Evolutionary conservation across 441 rosid species (phyloP).

Genomic region (Pelargonium citronellum): DNA sequence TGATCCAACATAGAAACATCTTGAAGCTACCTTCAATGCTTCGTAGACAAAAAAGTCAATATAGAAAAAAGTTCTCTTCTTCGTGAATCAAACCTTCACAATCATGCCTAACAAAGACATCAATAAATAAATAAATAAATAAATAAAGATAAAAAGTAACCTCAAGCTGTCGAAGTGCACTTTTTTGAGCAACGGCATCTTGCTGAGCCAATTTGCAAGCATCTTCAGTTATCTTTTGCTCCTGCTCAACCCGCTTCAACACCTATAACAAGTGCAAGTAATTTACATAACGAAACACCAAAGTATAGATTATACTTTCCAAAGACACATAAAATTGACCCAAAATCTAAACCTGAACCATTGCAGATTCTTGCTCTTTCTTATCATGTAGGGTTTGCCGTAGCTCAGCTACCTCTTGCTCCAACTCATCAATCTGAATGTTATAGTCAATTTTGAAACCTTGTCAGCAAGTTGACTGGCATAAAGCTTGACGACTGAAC

Average conservation of each 20-base stretch:
- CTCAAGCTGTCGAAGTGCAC: slow-evolving; percentile 86
- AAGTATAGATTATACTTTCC: slow-evolving; percentile 21
- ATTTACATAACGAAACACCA: slow-evolving; percentile 86
- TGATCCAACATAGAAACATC: no score
- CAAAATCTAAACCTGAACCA: slow-evolving; percentile 44
- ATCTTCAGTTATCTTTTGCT: slow-evolving; percentile 89
- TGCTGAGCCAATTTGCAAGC: slow-evolving; percentile 97
- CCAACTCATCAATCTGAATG: slow-evolving; percentile 53
- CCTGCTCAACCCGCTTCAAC: slow-evolving; percentile 97
- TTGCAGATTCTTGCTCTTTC: slow-evolving; percentile 61
- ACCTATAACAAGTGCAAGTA: slow-evolving; percentile 98
- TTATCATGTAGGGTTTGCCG: slow-evolving; percentile 47
- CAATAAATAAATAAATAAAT: slow-evolving; percentile 3
- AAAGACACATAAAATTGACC: neutral
- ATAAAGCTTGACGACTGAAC: no score
- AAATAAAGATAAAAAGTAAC: slow-evolving; percentile 42
- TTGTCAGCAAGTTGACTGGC: slow-evolving; percentile 10
- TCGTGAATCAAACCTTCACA: neutral
- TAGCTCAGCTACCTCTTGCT: slow-evolving; percentile 45
- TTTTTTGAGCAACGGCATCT: slow-evolving; percentile 91
- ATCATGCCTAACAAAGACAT: neutral
- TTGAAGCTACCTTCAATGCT: no score
- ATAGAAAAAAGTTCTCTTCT: no score
- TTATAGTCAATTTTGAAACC: slow-evolving; percentile 17
- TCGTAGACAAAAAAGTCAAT: no score